Base-by-base conservation (phyloP, 176 grass and related monocot species). In the Saccharum officinarum region DNA sequence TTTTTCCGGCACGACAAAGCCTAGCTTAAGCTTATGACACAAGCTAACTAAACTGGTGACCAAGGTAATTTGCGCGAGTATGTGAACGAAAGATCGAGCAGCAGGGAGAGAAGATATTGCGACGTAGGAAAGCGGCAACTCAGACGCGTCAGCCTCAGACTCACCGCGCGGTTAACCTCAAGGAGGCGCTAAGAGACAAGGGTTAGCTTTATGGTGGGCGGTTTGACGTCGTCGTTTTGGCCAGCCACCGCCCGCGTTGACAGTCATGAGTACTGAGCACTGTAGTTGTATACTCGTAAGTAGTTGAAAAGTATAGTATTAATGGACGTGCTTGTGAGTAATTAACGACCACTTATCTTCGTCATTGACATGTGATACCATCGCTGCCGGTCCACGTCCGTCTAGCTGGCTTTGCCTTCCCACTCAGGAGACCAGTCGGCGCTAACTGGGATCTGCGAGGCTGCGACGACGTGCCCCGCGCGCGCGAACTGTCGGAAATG, bases 201-300 rank as follows among this genome's bases (percentile, higher is more conserved):
- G 65, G 25, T 30, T 0, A 82, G 66, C 83, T 90, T 82, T 90
- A 82, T 54, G 65, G 65, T 20, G 42, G 52, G 78, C 83, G 62
- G 77, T 70, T 85, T 76, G 82, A 85, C 77, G 46, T 8, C 20
- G 54, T 42, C 42, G 37, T 30, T 67, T 13, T 3, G 9, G 67
- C 65, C 68, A 55, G 12, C 20, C 1, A 25, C 17, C 7, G 14
- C 7, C 31, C 20, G 15, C 17, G 3, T 41, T 38, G n/a, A 12
- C 60, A 23, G 77, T 86, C 57, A 80, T 72, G 36, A 71, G 74
- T 71, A 49, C 4, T 6, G 9, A 40, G n/a, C 41, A 16, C 50
- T 18, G 49, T 18, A 52, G 5, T 52, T 55, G 8, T 54, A 57
- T 57, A 60, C 22, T 23, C 54, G 8, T 23, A 46, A 60, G 55